Evolutionary conservation across 345 rosid genomes (phyloP).

Genomic region (Sisymbrium irio): DNA sequence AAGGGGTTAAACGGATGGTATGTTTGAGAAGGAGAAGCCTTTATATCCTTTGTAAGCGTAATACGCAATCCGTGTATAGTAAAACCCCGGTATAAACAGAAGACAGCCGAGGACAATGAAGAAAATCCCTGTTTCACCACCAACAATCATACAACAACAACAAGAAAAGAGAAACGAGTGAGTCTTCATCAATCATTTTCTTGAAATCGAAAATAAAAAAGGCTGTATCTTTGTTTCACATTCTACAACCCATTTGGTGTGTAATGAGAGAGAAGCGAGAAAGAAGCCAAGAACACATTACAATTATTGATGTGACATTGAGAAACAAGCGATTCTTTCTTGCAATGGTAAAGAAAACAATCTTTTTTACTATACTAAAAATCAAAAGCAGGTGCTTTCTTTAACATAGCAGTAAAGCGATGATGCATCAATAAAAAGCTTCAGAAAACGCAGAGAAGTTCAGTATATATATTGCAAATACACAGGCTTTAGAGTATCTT

Average conservation of each 20-base stretch:
- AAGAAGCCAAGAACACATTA: neutral
- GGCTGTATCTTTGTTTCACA: neutral
- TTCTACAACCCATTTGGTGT: conserved; percentile 8
- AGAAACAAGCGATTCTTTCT: neutral
- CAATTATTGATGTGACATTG: neutral
- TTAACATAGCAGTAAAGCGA: neutral
- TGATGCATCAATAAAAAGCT: neutral
- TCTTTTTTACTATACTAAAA: neutral
- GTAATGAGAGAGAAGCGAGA: neutral
- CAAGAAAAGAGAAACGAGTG: neutral
- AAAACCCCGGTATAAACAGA: conserved; percentile 92
- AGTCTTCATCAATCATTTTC: conserved; percentile 8
- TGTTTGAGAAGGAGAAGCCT: conserved; percentile 94
- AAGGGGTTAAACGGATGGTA: conserved; percentile 67
- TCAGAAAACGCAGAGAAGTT: conserved; percentile 8
- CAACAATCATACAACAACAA: conserved; percentile 11
- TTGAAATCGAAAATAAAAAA: neutral
- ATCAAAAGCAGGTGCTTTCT: conserved; percentile 7
- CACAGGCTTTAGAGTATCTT: neutral
- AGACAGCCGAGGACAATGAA: conserved; percentile 73
- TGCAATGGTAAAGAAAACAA: neutral
- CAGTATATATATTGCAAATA: neutral
- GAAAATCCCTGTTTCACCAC: conserved; percentile 68
- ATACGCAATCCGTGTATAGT: conserved; percentile 90
- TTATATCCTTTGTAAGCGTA: conserved; percentile 95